A percentile compares a stretch with the other conserved stretches of the same genome.
Conservation (phyloP, 1,284 basidiomycete species). For the Cystobasidiaceae sp. region DNA sequence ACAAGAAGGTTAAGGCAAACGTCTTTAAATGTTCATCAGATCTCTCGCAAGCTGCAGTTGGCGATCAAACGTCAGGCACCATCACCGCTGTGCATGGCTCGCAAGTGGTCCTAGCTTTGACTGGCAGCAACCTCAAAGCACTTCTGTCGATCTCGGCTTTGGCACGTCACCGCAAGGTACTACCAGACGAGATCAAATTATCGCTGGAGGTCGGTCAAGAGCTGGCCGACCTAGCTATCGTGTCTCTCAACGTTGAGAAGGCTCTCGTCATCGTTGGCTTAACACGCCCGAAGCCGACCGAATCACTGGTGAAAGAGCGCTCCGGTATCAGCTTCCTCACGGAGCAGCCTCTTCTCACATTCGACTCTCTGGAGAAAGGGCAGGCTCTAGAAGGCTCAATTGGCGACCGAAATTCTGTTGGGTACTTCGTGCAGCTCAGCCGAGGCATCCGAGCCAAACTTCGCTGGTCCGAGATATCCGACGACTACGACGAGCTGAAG, state of each 20-base stretch:
- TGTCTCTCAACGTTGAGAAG: conserved; percentile 82
- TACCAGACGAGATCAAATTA: conserved; percentile 64
- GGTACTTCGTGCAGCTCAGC: conserved; percentile 64
- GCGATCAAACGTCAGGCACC: conserved; percentile 64
- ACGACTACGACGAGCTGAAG: conserved; percentile 30
- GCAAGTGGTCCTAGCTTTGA: conserved; percentile 59
- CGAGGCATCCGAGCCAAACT: conserved; percentile 64
- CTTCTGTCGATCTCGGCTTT: conserved; percentile 80
- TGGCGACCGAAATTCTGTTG: conserved; percentile 53
- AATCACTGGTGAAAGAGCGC: conserved; percentile 12
- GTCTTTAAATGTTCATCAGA: conserved; percentile 48
- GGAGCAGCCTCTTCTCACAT: conserved; percentile 33
- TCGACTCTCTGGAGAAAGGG: conserved; percentile 64
- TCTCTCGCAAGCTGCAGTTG: conserved; percentile 68
- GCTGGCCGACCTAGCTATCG: conserved; percentile 73
- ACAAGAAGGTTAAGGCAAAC: conserved; percentile 17
- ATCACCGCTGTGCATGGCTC: conserved; percentile 76
- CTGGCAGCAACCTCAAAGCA: conserved; percentile 48
- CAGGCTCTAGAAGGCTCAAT: conserved; percentile 73
- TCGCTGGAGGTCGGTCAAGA: conserved; percentile 66
- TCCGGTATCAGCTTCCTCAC: conserved; percentile 4
- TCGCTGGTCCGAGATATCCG: conserved; percentile 72
- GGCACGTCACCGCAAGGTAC: conserved; percentile 68
- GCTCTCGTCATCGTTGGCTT: conserved; percentile 76
- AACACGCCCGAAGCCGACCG: conserved; percentile 48